These are phyloP conservation scores for Cucumis melo DNA, from an alignment of 306 rosid species.

Conservation along the genomic window DNA sequence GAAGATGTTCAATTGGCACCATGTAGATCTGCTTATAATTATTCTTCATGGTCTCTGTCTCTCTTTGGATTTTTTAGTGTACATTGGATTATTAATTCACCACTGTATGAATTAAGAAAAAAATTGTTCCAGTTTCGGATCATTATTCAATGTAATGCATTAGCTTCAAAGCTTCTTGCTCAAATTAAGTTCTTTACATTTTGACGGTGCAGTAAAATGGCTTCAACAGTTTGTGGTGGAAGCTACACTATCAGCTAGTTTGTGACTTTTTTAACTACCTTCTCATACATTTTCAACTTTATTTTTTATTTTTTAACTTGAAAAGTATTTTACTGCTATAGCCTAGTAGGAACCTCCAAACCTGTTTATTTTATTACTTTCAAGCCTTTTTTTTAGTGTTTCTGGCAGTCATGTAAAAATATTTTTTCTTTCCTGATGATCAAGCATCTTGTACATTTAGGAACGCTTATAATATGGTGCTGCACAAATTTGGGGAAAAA, in stretches of 20 bases:
- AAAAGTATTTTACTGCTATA: neutral
- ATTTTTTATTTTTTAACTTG: neutral
- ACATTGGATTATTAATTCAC: neutral
- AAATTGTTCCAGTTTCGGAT: neutral
- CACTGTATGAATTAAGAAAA: neutral
- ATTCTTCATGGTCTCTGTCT: neutral
- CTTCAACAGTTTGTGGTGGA: neutral
- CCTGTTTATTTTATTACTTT: neutral
- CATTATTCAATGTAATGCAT: neutral
- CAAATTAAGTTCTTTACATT: neutral
- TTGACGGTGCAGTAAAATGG: neutral
- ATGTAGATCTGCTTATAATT: neutral
- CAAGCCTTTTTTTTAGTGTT: neutral
- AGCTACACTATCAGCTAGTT: neutral
- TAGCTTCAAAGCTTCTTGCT: neutral
- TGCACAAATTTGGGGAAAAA: slow-evolving; percentile 91
- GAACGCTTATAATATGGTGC: slow-evolving; percentile 95
- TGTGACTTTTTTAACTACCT: neutral
- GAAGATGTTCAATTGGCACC: neutral
- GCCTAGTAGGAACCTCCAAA: neutral
- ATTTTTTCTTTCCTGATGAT: neutral
- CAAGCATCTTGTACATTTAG: slow-evolving; percentile 28
- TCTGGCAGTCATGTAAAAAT: neutral
- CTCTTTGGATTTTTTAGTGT: neutral
- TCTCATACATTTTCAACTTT: neutral